These are phyloP conservation scores for Pilasporangium apinafurcum DNA, from an alignment of 352 stramenopile genomes.

Conservation along the genomic window DNA sequence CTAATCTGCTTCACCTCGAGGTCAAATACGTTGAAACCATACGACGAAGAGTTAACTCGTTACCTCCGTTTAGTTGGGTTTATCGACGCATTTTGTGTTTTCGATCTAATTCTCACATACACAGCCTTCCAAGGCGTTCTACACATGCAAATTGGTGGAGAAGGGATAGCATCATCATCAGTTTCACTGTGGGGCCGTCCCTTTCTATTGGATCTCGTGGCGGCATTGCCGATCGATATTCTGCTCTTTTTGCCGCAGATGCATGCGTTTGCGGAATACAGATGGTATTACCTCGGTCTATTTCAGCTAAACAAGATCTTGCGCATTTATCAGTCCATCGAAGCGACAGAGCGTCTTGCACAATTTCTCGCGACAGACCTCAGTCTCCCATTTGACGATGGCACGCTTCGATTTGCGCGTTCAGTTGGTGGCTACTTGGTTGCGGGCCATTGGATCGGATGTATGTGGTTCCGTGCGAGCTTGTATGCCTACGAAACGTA, in stretches of 20 bases:
- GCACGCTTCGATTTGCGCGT: slow-evolving; percentile 40
- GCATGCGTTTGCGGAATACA: slow-evolving; percentile 8
- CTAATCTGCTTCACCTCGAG: slow-evolving; percentile 53
- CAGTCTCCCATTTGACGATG: slow-evolving; percentile 42
- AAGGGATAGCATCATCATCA: slow-evolving; percentile 1
- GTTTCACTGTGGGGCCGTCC: slow-evolving; percentile 9
- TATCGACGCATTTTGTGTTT: slow-evolving; percentile 45
- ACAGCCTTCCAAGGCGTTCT: slow-evolving; percentile 46
- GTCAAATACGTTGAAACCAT: slow-evolving; percentile 9
- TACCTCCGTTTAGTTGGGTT: slow-evolving; percentile 31
- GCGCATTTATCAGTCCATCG: slow-evolving; percentile 35
- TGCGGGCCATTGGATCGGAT: slow-evolving; percentile 62
- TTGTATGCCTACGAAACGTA: slow-evolving; percentile 37
- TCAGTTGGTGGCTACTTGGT: slow-evolving; percentile 47
- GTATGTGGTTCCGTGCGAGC: slow-evolving; percentile 49
- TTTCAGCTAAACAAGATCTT: slow-evolving; percentile 63
- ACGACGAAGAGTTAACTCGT: slow-evolving; percentile 5
- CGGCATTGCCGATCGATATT: slow-evolving; percentile 38
- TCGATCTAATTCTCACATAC: slow-evolving; percentile 46
- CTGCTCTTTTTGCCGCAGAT: slow-evolving; percentile 36
- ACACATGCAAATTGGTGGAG: slow-evolving; percentile 8
- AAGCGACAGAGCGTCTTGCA: slow-evolving; percentile 39
- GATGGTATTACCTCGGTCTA: slow-evolving; percentile 53
- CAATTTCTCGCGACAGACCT: slow-evolving; percentile 48
- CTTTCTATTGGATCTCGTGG: slow-evolving; percentile 22